These are phyloP conservation scores for Phytophthora foliorum DNA, from an alignment of 352 stramenopile species.

Conservation along the genomic window DNA sequence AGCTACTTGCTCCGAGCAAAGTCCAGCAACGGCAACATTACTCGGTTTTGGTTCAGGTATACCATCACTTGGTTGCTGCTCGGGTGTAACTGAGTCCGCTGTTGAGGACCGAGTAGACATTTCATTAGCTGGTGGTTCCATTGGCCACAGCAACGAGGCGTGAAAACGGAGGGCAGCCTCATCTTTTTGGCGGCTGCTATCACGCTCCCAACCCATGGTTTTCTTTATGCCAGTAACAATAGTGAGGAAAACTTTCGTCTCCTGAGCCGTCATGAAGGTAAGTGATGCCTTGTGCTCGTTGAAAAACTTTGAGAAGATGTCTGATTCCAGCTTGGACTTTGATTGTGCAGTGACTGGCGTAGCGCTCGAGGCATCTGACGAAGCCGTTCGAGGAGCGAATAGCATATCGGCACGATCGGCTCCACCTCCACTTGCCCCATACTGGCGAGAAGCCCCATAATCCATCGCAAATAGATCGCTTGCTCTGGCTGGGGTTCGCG, in stretches of 20 bases:
- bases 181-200: constrained; percentile 66
- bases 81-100: not conserved
- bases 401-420: constrained; percentile 69
- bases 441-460: constrained; percentile 47
- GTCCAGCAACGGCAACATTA: constrained; percentile 29
- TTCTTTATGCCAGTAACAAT: constrained; percentile 63
- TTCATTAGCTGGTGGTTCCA: constrained; percentile 26
- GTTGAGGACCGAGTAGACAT: not conserved
- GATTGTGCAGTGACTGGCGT: constrained; percentile 5
- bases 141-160: constrained; percentile 75
- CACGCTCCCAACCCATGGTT: constrained; percentile 71
- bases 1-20: constrained; percentile 84
- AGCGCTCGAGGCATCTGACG: constrained; percentile 4
- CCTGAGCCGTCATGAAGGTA: constrained; percentile 54
- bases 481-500: constrained; percentile 53
- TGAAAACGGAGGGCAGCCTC: constrained; percentile 77
- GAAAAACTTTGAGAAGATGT: constrained; percentile 63
- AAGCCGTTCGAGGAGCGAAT: constrained; percentile 48
- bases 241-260: constrained; percentile 57
- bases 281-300: constrained; percentile 59
- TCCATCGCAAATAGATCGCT: constrained; percentile 84
- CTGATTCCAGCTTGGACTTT: constrained; percentile 51
- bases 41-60: not conserved
- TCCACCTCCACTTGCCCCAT: constrained; percentile 24
- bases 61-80: constrained; percentile 14